These are phyloP conservation scores for Scleroderma bovista DNA, from an alignment of 768 basidiomycete genomes.

Conservation along the genomic window DNA sequence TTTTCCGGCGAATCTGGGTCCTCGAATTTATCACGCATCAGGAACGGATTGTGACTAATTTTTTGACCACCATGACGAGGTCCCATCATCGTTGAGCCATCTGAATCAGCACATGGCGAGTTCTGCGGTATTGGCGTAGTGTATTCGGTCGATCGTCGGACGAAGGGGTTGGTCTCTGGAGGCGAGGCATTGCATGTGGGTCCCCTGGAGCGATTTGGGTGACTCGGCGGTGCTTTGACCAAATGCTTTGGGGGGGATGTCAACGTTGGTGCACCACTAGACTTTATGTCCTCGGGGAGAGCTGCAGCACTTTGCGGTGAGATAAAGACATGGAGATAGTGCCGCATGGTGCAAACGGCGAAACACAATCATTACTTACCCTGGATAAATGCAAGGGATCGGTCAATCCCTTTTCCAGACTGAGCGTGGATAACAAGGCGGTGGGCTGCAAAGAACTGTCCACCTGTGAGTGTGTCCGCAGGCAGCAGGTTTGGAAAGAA, in stretches of 20 bases:
- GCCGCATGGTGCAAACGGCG: slow-evolving; percentile 3
- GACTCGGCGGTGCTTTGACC: slow-evolving; percentile 21
- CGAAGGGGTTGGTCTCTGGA: slow-evolving; percentile 26
- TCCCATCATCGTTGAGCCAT: neutral
- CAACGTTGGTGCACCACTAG: slow-evolving; percentile 3
- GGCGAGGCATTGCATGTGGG: slow-evolving; percentile 15
- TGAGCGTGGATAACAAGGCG: slow-evolving; percentile 61
- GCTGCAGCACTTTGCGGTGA: slow-evolving; percentile 15
- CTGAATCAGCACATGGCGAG: slow-evolving; percentile 4
- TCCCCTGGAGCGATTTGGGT: slow-evolving; percentile 23
- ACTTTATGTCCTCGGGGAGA: slow-evolving; percentile 8
- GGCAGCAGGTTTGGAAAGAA: slow-evolving; percentile 53
- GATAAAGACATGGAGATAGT: neutral
- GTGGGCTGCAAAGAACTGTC: slow-evolving; percentile 73
- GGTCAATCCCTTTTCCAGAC: slow-evolving; percentile 57
- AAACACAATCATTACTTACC: slow-evolving; percentile 36
- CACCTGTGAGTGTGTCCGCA: slow-evolving; percentile 52
- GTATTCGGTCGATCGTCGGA: slow-evolving; percentile 17
- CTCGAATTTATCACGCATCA: slow-evolving; percentile 18
- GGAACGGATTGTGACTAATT: slow-evolving; percentile 28
- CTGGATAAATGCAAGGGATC: slow-evolving; percentile 69
- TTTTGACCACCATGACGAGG: slow-evolving; percentile 12
- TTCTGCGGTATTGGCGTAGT: neutral
- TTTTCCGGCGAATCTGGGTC: neutral
- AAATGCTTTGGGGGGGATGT: slow-evolving; percentile 20